Evolutionary conservation across 139 green algal genomes (phyloP), one percentile per base, ranked within the genome.

Genomic region (Picochlorum costavermella): DNA sequence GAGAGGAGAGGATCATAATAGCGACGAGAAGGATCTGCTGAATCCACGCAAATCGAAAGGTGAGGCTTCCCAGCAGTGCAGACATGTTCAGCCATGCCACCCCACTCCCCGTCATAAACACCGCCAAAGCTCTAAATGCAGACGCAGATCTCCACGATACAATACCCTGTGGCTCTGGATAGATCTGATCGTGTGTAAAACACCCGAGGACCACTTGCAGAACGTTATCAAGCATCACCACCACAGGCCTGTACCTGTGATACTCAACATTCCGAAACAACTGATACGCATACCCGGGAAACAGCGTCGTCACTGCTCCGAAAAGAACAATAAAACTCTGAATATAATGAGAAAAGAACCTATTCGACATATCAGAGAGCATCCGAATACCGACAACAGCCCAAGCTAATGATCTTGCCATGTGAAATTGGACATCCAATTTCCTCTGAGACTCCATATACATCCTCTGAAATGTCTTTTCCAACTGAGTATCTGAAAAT

Each of bases 341-440:
- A 44, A 56, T 23, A 4, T 43, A 59, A 45, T 56, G 31, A 31
- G 20, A 20, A 51, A 56, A 29, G 12, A 17, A n/a, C 16, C 30
- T 1, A 28, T 23, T 43, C 14, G 60, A 58, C 13, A 13, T 58
- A 56, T 66, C 33, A 13, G n/a, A 23, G 11, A 66, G 30, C 60
- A 66, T 66, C 10, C 60, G 60, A 31, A 58, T 31, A 37, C 60
- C 60, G 10, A 66, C 60, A 23, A 31, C 60, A 20, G 23, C 31
- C 60, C 60, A 66, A 11, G 60, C 60, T n/a, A 58, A 5, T 4
- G 14, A 26, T 14, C 60, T 12, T 56, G 60, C 60, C 3, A 49
- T 26, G 33, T 66, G 60, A 56, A 66, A 66, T 26, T 66, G 60
- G 10, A 66, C 46, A 43, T 66, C 60, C 25, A 66, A 13, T 31